Conservation (phyloP, 2,329 filamentous ascomycete genomes). For the Emericellopsis atlantica region DNA sequence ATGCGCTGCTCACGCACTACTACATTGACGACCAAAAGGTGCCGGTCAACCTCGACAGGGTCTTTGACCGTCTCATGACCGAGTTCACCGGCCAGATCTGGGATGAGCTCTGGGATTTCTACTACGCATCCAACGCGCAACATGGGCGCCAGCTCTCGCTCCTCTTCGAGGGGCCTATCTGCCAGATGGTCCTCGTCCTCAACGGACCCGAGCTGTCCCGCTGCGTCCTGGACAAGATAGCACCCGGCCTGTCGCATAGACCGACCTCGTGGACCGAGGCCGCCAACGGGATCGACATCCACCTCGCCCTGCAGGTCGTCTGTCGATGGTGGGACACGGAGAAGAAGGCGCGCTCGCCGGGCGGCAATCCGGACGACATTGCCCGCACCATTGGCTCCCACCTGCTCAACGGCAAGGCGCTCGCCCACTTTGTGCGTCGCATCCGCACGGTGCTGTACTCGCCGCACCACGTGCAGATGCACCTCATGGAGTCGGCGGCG, state of each 20-base stretch:
- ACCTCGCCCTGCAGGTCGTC: conserved; percentile 19
- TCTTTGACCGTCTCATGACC: conserved; percentile 19
- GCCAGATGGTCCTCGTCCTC: conserved; percentile 21
- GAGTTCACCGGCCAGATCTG: conserved; percentile 18
- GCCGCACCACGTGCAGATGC: conserved; percentile 22
- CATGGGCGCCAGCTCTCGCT: conserved; percentile 16
- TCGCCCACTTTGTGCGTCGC: conserved; percentile 13
- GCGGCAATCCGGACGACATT: conserved; percentile 5
- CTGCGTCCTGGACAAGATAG: conserved; percentile 20
- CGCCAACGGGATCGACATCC: conserved; percentile 18
- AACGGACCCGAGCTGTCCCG: conserved; percentile 20
- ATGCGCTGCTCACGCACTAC: conserved; percentile 23
- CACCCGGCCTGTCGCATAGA: conserved; percentile 18
- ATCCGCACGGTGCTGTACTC: conserved; percentile 17
- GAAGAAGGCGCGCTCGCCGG: conserved; percentile 17
- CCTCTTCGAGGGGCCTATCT: conserved; percentile 22
- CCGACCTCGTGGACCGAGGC: conserved; percentile 16
- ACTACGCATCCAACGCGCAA: conserved; percentile 13
- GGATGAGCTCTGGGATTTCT: conserved; percentile 22
- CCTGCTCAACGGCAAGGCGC: conserved; percentile 10
- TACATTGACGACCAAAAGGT: conserved; percentile 18
- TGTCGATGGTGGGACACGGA: conserved; percentile 22
- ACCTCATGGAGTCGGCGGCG: conserved; percentile 22
- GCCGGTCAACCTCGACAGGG: conserved; percentile 19
- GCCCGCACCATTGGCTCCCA: conserved; percentile 2